phyloP scores from a whole-genome alignment of 768 basidiomycete species.

The Strobilomyces confusus region DNA sequence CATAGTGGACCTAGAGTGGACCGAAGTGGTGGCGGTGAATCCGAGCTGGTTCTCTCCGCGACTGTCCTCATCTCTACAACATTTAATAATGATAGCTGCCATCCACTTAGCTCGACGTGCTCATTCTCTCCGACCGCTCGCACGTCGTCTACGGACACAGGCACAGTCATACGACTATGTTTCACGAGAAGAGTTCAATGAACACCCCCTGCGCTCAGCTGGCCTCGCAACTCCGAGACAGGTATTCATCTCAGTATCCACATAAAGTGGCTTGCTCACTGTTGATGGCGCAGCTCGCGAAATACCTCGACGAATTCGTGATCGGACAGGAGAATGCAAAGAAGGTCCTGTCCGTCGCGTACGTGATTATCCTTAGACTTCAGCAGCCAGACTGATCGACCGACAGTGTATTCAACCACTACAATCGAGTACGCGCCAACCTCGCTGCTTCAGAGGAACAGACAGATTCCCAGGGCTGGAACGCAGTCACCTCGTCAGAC shows the following conservation, averaged over 20 bases:
- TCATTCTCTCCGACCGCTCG: conserved; percentile 26
- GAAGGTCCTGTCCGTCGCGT: conserved; percentile 93
- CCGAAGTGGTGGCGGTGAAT: conserved; percentile 3
- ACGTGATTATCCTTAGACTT: conserved; percentile 33
- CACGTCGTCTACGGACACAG: conserved; percentile 52
- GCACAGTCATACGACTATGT: conserved; percentile 44
- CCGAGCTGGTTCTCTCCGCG: too few relatives aligned
- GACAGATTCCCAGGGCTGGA: conserved; percentile 27
- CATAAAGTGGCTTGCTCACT: conserved; percentile 7
- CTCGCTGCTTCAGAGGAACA: conserved; percentile 46
- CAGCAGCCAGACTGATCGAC: conserved; percentile 1
- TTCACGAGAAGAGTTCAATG: conserved; percentile 30
- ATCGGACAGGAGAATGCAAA: conserved; percentile 92
- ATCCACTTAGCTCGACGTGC: conserved; percentile 22
- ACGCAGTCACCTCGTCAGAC: conserved; percentile 20
- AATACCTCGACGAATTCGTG: conserved; percentile 85
- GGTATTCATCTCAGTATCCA: conserved; percentile 26
- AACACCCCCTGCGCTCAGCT: conserved; percentile 38
- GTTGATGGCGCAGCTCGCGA: conserved; percentile 53
- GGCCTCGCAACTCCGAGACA: conserved; percentile 59
- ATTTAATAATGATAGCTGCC: conserved; percentile 22
- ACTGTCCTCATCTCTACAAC: too few relatives aligned
- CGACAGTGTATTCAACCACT: conserved; percentile 88
- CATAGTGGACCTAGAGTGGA: too few relatives aligned
- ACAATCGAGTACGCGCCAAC: conserved; percentile 81